Evolutionary conservation across 441 rosid genomes (phyloP), one percentile per base, ranked within the genome.

Genomic region (Gossypium gossypioides): DNA sequence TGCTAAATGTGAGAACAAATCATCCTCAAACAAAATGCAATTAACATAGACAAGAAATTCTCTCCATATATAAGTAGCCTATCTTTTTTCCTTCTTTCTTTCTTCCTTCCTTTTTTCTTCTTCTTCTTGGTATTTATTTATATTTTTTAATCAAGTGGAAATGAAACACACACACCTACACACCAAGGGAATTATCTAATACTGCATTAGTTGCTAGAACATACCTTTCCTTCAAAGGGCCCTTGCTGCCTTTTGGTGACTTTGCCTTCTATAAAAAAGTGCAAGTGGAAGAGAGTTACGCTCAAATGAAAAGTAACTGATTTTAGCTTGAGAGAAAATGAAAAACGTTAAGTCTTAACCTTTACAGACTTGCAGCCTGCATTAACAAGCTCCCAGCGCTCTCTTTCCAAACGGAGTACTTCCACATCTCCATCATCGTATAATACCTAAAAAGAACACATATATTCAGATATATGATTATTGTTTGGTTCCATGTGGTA

Each of bases 381-480:
- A 77, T 91, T 87, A 72, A 84, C 73, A 12, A 90, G 88, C 81
- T 96, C 97, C 99, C 99, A 96, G 56, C 91, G 90, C 79, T 96
- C 99, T 81, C 85, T 96, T 54, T 90, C 90, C 34, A 96, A 82
- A 72, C 87, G 82, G 44, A 96, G 94, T 65, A 96, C 96, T 83
- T 96, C 99, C 60, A 96, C 88, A 86, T 93, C 99, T 70, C 97
- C 99, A 78, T 96, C 99, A 69, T 96, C 89, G 56, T 96, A 96
- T 70, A 93, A 84, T 75, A 96, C 84, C 99, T 96, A 77, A 24
- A 15, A 76, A 57, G 34, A 58, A 51, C 1, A 50, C 0, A 58
- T 0, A 54, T n/a, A 34, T 22, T 19, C 21, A 74, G 46, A 71
- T 3, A 29, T 46, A 21, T 9, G 29, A 50, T 44, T 40, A 18